phyloP scores from a whole-genome alignment of 2,329 filamentous ascomycete genomes.

The Diaporthe aspalathi region DNA sequence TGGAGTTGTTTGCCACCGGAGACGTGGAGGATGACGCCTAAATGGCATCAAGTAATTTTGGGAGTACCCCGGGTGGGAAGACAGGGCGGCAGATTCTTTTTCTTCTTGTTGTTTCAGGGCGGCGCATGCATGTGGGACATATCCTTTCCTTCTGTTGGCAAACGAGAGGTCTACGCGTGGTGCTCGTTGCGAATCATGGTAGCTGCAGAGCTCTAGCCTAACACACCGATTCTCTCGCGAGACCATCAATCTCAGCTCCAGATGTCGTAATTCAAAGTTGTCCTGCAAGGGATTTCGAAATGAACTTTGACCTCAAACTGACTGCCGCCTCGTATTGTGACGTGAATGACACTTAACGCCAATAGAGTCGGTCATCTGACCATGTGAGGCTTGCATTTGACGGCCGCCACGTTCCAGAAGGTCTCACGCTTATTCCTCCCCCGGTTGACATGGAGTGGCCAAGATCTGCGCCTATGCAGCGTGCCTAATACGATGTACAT shows the following conservation, averaged over 20 bases:
- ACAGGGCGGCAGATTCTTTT: background rate
- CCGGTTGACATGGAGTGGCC: background rate
- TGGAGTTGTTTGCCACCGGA: conserved; percentile 77
- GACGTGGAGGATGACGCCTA: conserved; percentile 48
- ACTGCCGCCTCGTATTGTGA: background rate
- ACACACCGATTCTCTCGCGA: background rate
- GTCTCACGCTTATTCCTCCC: background rate
- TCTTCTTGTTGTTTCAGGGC: too few species aligned
- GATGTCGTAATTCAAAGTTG: background rate
- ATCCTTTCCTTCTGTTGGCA: background rate
- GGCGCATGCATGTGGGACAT: too few species aligned
- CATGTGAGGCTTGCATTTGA: conserved; percentile 29
- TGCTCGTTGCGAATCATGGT: background rate
- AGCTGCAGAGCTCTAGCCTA: background rate
- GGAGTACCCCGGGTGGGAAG: background rate
- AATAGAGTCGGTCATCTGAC: conserved; percentile 51
- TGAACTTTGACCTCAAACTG: too few species aligned
- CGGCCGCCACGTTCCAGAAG: conserved; percentile 29
- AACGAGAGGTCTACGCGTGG: background rate
- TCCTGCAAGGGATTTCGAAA: background rate
- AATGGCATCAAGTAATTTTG: background rate
- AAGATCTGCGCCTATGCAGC: conserved; percentile 18
- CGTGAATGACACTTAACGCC: background rate
- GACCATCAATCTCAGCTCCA: conserved; percentile 11
- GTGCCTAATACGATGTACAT: conserved; percentile 31